Base-by-base conservation (phyloP, 1,284 basidiomycete species). In the Ustilago tritici region DNA sequence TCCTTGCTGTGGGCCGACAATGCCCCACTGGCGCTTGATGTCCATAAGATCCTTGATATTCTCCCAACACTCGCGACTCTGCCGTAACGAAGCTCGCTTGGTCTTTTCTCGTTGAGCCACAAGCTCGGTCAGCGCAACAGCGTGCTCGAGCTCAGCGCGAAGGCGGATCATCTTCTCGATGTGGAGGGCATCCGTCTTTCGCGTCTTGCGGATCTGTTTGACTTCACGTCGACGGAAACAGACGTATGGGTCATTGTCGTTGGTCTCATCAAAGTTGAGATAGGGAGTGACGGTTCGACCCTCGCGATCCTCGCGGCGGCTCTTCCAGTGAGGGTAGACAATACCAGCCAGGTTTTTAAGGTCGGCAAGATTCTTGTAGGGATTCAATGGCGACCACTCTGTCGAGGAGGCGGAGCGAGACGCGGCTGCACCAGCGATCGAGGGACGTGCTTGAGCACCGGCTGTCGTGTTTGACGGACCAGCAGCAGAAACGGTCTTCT, bases 211-310 rank as follows among this genome's bases (percentile, higher is more conserved):
- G 31, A 95, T 91, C 14, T 93, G 92, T 86, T 98, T 98, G 86
- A 93, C 93, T 84, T 99, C 96, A 68, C 95, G 92, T 62, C 96
- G 90, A 47, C 97, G 92, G 90, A 99, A 99, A 87, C 97, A 99
- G 58, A 98, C 94, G 79, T 98, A 99, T 0, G 97, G 97, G 84
- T 98, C 95, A 70, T 94, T 95, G 60, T 92, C 91, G 87, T 98
- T 96, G 41, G 92, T 90, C 88, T 98, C 96, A 86, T 99, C 95
- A 76, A 91, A 85, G 71, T 85, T 85, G 66, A 85, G 78, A n/a
- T 35, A 54, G 0, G 84, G 82, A 3, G 70, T 73, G 15, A 85
- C 78, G 7, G 75, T 19, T 40, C 78, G 80, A 17, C 84, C 84
- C 49, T 81, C 79, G 11, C 81, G 74, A 12, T 84, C 82, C 34